phyloP scores from a whole-genome alignment of 2,329 filamentous ascomycete species.

The Pseudonectria foliicola region DNA sequence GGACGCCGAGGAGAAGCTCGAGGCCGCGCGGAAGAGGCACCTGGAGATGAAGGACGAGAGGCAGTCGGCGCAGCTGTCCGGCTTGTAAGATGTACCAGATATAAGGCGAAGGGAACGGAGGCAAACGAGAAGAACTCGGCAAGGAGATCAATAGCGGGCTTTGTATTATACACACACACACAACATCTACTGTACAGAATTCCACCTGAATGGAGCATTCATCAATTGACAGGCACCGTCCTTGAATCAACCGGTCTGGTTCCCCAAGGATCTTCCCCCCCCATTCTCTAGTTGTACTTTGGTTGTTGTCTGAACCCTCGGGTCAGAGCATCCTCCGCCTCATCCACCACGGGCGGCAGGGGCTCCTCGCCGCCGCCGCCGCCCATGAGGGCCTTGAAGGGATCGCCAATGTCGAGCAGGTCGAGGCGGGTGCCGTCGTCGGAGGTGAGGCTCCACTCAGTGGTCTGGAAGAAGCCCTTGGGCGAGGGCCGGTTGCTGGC shows the following conservation, averaged over 20 bases:
- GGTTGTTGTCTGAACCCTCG: slow-evolving; percentile 47
- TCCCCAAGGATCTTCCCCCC: no score
- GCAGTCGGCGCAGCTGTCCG: slow-evolving; percentile 20
- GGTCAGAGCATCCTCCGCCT: slow-evolving; percentile 30
- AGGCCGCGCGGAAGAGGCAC: slow-evolving; percentile 43
- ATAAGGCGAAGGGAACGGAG: slow-evolving; percentile 19
- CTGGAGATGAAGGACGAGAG: slow-evolving; percentile 47
- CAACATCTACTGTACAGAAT: slow-evolving; percentile 24
- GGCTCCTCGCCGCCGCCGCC: slow-evolving; percentile 34
- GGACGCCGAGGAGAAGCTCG: slow-evolving; percentile 37
- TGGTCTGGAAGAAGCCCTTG: slow-evolving; percentile 69
- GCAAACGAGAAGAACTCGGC: slow-evolving; percentile 9
- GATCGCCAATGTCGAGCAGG: slow-evolving; percentile 65
- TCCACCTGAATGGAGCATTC: slow-evolving; percentile 21
- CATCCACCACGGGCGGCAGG: slow-evolving; percentile 3
- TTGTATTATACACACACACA: slow-evolving; percentile 34
- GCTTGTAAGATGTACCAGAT: slow-evolving; percentile 14
- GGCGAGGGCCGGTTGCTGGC: slow-evolving; percentile 59
- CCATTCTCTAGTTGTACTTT: slow-evolving; percentile 21
- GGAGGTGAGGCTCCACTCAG: slow-evolving; percentile 79
- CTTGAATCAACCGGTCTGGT: slow-evolving; percentile 1
- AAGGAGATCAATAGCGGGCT: slow-evolving; percentile 24
- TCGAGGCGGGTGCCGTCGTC: slow-evolving; percentile 57
- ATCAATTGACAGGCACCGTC: slow-evolving; percentile 6
- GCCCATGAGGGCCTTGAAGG: slow-evolving; percentile 51